Conservation (phyloP, 192 early-diverging fungal species). For the Gaertneriomyces sp. region DNA sequence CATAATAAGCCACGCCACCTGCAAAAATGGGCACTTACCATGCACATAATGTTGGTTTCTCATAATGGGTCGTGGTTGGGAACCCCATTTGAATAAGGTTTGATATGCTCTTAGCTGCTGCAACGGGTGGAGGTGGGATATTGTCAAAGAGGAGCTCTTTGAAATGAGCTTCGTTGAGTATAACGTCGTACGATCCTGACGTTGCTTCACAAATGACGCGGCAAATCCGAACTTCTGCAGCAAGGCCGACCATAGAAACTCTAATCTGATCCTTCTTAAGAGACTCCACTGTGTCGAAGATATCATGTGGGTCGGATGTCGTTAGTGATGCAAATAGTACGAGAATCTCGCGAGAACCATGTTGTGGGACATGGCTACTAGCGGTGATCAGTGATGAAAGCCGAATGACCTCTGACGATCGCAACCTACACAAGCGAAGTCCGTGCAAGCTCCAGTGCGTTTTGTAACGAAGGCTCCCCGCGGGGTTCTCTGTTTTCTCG, state of each 20-base stretch:
- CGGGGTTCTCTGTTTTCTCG: conserved; percentile 65
- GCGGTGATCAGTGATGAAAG: conserved; percentile 2
- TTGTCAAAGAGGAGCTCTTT: conserved; percentile 78
- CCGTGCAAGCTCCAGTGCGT: conserved; percentile 81
- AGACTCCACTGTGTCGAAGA: conserved; percentile 71
- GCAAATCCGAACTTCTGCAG: conserved; percentile 87
- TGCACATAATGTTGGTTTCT: conserved; percentile 65
- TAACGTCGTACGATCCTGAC: conserved; percentile 75
- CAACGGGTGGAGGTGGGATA: conserved; percentile 83
- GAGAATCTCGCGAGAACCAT: conserved; percentile 84
- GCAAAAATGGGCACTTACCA: conserved; percentile 48
- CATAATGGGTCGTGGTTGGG: conserved; percentile 48
- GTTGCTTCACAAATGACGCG: conserved; percentile 71
- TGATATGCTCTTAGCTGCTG: conserved; percentile 44
- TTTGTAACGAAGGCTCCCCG: conserved; percentile 91
- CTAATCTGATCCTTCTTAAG: conserved; percentile 70
- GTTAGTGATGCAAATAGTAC: conserved; percentile 85
- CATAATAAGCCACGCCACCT: conserved; percentile 1
- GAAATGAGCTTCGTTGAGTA: conserved; percentile 77
- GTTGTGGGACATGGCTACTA: conserved; percentile 72
- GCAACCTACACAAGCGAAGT: conserved; percentile 52
- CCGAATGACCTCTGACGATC: background rate
- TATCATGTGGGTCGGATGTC: conserved; percentile 92
- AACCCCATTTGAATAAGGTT: conserved; percentile 91
- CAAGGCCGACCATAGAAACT: conserved; percentile 81